Base-by-base conservation (phyloP, 139 green algal species). In the Tetraselmis chui region DNA sequence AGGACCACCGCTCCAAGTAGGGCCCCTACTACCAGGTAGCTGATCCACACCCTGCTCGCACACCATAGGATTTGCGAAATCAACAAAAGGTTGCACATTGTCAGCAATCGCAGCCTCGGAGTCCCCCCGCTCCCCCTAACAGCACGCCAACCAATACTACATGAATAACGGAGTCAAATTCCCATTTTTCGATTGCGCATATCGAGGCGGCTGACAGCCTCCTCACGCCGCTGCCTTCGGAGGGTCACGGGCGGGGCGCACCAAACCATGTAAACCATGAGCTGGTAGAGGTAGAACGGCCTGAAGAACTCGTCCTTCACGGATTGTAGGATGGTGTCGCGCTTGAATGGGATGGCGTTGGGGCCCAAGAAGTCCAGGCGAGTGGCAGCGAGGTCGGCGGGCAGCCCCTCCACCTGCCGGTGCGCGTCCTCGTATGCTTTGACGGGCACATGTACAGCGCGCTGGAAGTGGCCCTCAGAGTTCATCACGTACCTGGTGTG, bases 261-360 rank as follows among this genome's bases (percentile, higher is more conserved):
- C 30, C 24, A 28, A 23, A 84, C 29, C n/a, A 78, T 79, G 81
- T 84, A 84, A 74, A 79, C 58, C 29, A 84, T 79, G 67, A 80
- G 77, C 74, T 84, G 81, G 75, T 84, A 84, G 31, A 84, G 59
- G 59, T 84, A 74, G 30, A 84, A 84, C 31, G 31, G 81, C 45
- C 31, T 80, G 74, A 84, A 84, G 18, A 59, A 80, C 31, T 84
- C 81, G 45, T 67, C 45, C 45, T 67, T 67, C 30, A 84, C 31
- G 74, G 78, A 30, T 32, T 78, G 29, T 0, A 22, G 1, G 30
- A 32, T 80, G 30, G 81, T 76, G 75, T 67, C 45, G 1, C 74
- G 74, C 31, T 76, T 59, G 67, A 80, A 84, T 1, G 81, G 67
- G 24, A 78, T 76, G 30, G 75, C 45, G 30, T 84, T 84, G 81